These are phyloP conservation scores for Rheum nobile DNA, from an alignment of 148 eudicot species.

Conservation along the genomic window DNA sequence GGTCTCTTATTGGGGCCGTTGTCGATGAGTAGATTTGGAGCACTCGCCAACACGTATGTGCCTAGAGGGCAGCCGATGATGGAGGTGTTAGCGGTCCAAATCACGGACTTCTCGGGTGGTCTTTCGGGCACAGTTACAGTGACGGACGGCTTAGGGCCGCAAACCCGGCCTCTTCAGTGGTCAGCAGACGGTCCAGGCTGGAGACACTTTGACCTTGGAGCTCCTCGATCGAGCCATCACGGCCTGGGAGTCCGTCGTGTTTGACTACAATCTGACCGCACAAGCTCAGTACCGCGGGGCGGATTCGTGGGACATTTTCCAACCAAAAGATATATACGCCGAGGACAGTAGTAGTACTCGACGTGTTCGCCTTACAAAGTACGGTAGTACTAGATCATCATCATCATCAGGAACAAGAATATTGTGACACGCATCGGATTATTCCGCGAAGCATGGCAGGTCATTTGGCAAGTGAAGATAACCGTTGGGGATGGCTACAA, in stretches of 20 bases:
- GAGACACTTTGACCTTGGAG: neutral
- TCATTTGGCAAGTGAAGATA: neutral
- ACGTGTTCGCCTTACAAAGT: neutral
- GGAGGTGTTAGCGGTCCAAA: neutral
- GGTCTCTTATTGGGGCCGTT: neutral
- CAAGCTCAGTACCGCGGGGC: neutral
- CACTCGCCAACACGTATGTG: neutral
- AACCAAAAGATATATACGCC: neutral
- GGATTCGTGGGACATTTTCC: neutral
- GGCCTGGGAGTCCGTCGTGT: neutral
- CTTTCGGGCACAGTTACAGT: neutral
- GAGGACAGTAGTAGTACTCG: neutral
- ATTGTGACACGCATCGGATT: neutral
- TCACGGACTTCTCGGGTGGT: neutral
- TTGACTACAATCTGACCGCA: neutral
- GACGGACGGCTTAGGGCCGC: neutral
- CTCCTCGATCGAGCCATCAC: neutral
- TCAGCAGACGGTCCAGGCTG: neutral
- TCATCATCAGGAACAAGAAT: no score
- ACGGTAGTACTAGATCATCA: neutral
- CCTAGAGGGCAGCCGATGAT: neutral
- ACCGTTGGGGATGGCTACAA: neutral
- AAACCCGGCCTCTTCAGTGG: neutral
- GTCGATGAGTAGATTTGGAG: neutral
- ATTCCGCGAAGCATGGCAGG: neutral